A percentile compares a stretch with the other conserved stretches of the same genome.
Evolutionary conservation across 2,329 filamentous ascomycete genomes (phyloP).

Genomic region (Colletotrichum viniferum): DNA sequence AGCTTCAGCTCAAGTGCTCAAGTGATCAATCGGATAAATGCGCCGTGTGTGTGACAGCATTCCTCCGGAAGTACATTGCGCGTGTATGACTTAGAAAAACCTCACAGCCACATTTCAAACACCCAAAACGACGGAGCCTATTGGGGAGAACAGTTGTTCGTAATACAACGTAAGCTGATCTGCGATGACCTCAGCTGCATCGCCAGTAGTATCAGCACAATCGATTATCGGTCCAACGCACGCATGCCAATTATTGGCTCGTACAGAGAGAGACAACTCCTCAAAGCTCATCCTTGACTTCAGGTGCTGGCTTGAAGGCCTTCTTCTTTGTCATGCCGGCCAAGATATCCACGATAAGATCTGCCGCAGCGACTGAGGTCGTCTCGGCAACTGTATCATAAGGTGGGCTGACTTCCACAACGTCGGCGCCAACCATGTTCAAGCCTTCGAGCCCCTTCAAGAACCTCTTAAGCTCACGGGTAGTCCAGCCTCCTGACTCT

Average conservation of each 20-base stretch:
- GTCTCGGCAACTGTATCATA: slow-evolving; percentile 82
- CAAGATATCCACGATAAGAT: background rate
- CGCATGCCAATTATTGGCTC: fast-evolving
- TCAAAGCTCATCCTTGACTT: background rate
- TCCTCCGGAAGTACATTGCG: background rate
- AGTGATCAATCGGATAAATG: background rate
- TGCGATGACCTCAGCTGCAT: background rate
- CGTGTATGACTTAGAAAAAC: background rate
- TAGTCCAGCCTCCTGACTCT: background rate
- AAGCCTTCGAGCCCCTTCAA: background rate
- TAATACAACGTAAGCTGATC: background rate
- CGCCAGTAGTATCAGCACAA: background rate
- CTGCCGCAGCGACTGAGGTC: slow-evolving; percentile 56
- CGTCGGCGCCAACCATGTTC: background rate
- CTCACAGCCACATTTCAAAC: fast-evolving
- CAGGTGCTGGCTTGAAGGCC: background rate
- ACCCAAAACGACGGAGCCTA: fast-evolving
- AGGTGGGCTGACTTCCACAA: slow-evolving; percentile 81
- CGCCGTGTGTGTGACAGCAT: background rate
- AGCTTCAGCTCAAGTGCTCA: background rate
- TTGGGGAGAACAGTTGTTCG: background rate
- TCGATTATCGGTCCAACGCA: background rate
- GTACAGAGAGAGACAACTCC: fast-evolving
- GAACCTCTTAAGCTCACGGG: background rate
- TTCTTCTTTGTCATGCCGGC: background rate